phyloP scores from a whole-genome alignment of 1,284 basidiomycete species.

The Athelia sp. region DNA sequence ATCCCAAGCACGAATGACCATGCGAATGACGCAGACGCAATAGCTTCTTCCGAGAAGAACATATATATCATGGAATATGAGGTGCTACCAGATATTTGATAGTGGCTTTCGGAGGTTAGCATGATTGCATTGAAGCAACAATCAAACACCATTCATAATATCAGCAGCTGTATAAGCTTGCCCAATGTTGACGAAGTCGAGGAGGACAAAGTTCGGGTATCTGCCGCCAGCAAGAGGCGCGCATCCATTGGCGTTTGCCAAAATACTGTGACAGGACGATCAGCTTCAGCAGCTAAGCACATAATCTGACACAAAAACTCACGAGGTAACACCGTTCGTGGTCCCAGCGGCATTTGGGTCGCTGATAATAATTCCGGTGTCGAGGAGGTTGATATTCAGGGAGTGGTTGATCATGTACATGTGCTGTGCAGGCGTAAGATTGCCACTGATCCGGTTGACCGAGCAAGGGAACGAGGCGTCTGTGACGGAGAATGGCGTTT shows the following conservation, averaged over 20 bases:
- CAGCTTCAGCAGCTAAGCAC: neutral
- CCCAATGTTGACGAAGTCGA: constrained; percentile 46
- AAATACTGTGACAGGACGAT: constrained; percentile 28
- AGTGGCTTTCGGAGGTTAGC: no score
- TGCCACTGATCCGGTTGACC: constrained; percentile 57
- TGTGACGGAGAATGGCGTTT: constrained; percentile 67
- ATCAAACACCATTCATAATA: constrained; percentile 36
- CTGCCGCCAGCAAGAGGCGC: constrained; percentile 33
- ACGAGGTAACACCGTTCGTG: constrained; percentile 41
- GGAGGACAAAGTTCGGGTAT: constrained; percentile 45
- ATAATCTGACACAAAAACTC: constrained; percentile 13
- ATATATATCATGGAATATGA: no score
- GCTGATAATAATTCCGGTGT: constrained; percentile 32
- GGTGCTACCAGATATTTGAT: no score
- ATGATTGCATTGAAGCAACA: no score
- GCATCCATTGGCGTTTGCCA: constrained; percentile 41
- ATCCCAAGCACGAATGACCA: no score
- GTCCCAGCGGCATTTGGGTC: constrained; percentile 33
- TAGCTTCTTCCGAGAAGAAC: no score
- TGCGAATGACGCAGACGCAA: no score
- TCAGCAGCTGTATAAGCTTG: constrained; percentile 36
- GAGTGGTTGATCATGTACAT: constrained; percentile 58
- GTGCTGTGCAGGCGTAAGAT: constrained; percentile 43
- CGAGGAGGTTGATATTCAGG: constrained; percentile 36
- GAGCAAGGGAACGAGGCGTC: constrained; percentile 62